Base-by-base conservation (phyloP, 1,139 yeast species). In the Sugiyamaella japonica region DNA sequence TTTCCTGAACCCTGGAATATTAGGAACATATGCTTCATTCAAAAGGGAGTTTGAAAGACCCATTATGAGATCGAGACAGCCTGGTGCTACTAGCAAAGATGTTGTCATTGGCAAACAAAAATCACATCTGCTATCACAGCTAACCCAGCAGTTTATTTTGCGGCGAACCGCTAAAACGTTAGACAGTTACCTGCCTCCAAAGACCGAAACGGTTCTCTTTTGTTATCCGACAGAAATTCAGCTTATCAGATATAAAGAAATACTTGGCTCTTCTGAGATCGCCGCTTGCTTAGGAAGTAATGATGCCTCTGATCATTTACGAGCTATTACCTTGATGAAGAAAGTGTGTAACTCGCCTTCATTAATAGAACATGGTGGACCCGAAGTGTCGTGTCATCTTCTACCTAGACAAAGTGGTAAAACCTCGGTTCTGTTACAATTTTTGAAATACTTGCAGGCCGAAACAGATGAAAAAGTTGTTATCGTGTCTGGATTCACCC, bases 261-360 rank as follows among this genome's bases (percentile, higher is more conserved):
- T 43, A 10, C 38, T 58, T 16, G 36, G 38, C 25, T 57, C 60
- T 7, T 52, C 50, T 20, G 58, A 53, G 15, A 44, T 57, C 10
- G 48, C 42, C 59, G 67, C 48, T 25, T 70, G 68, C 53, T 68
- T 55, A 53, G 63, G 58, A 57, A 65, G 74, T 60, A 64, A 72
- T 46, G 76, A 76, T 8, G 57, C 70, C 12, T 66, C 73, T 10
- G 76, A 77, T 54, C 82, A 89, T 0, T 75, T 93, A 45, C 80
- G 86, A 0, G 74, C 89, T 51, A 91, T 93, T 23, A 86, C 88
- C 16, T 71, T 84, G 45, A 81, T 89, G 66, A 83, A 89, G 60
- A 91, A 93, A 66, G 78, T 89, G 1, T 89, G 97, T 67, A 90
- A 89, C 63, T 85, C 96, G 0, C 95, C 97, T 0, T 74, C 84